phyloP scores from a whole-genome alignment of 140 eudicot species.

The Oenanthe javanica region DNA sequence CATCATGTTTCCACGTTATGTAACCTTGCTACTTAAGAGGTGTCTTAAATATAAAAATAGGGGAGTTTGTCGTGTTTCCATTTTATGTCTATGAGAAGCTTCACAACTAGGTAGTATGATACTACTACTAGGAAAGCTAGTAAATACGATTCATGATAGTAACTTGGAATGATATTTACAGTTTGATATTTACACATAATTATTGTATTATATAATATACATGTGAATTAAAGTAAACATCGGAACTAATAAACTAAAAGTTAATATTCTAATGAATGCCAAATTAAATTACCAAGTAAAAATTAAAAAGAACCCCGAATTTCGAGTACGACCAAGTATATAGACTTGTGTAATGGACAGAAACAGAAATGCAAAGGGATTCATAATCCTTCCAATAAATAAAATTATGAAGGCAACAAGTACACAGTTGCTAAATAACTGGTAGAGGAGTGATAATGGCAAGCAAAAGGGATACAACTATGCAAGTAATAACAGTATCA shows the following conservation, averaged over 20 bases:
- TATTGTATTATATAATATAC: too few species aligned
- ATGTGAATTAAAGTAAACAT: too few species aligned
- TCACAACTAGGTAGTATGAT: not conserved
- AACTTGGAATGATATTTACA: not conserved
- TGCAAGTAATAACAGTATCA: not conserved
- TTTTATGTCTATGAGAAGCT: not conserved
- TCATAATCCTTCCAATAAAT: not conserved
- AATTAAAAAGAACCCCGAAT: not conserved
- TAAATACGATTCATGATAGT: not conserved
- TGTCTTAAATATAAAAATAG: not conserved
- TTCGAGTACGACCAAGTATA: too few species aligned
- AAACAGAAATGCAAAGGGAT: not conserved
- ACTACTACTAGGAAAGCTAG: not conserved
- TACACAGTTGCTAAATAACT: not conserved
- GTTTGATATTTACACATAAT: not conserved
- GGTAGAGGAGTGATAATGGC: not conserved
- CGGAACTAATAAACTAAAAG: too few species aligned
- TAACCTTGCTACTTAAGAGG: not conserved
- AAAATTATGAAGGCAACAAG: not conserved
- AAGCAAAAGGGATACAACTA: not conserved
- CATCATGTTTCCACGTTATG: too few species aligned
- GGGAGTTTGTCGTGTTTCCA: not conserved
- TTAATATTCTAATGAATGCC: too few species aligned
- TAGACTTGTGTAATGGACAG: not conserved
- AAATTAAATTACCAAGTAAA: too few species aligned